Evolutionary conservation across 352 stramenopile genomes (phyloP).

Genomic region (Pythium periplocum): DNA sequence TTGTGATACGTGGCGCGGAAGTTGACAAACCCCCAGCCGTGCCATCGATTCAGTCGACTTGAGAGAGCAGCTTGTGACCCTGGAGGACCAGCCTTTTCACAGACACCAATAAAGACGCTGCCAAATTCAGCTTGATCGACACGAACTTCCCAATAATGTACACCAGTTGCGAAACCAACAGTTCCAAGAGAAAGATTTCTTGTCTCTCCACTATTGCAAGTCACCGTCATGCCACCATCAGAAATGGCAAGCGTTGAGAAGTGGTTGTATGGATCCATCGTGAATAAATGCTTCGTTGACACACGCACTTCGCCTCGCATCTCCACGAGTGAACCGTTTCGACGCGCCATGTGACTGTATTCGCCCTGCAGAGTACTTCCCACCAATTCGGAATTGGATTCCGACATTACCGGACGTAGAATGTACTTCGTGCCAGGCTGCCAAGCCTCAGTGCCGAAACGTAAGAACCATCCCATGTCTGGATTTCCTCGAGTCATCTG

Average conservation of each 20-base stretch:
- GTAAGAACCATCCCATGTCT: conserved; percentile 84
- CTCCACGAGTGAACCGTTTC: conserved; percentile 56
- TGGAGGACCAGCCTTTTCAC: conserved; percentile 82
- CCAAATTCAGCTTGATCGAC: conserved; percentile 96
- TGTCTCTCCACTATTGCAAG: conserved; percentile 80
- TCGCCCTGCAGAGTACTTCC: conserved; percentile 42
- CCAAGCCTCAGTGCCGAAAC: conserved; percentile 85
- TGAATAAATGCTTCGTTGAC: conserved; percentile 77
- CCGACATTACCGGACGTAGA: conserved; percentile 23
- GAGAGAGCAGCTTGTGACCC: conserved; percentile 73
- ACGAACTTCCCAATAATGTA: conserved; percentile 98
- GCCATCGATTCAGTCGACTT: conserved; percentile 84
- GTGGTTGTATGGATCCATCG: conserved; percentile 73
- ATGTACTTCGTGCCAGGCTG: conserved; percentile 83
- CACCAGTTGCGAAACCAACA: conserved; percentile 84
- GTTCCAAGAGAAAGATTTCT: conserved; percentile 80
- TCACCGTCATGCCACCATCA: conserved; percentile 73
- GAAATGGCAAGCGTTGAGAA: conserved; percentile 77
- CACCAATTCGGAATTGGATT: conserved; percentile 6
- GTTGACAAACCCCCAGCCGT: conserved; percentile 96
- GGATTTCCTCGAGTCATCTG: conserved; percentile 75
- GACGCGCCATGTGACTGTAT: conserved; percentile 47
- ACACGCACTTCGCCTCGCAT: conserved; percentile 59
- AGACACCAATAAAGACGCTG: conserved; percentile 97
- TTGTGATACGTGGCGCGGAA: conserved; percentile 94